Evolutionary conservation across 352 stramenopile species (phyloP).

Genomic region (Pythium chondricola): DNA sequence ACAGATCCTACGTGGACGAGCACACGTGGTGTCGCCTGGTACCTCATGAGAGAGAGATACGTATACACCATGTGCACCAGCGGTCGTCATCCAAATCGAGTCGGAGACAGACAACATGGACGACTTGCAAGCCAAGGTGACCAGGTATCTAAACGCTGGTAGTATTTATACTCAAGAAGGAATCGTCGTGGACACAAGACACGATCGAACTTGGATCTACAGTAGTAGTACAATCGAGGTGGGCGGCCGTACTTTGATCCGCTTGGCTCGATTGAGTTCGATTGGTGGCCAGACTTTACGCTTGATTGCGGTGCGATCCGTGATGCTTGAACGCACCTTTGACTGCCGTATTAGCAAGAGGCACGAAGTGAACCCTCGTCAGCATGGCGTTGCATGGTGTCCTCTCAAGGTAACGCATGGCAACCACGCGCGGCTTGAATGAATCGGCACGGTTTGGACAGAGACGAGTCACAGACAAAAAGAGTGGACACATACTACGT

Average conservation of each 20-base stretch:
- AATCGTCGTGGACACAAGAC: constrained; percentile 19
- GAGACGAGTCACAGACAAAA: too few relatives aligned
- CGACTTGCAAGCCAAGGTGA: constrained; percentile 13
- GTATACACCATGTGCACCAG: constrained; percentile 7
- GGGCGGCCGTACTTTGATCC: constrained; percentile 10
- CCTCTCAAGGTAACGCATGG: too few relatives aligned
- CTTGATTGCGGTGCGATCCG: constrained; percentile 22
- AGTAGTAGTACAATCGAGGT: constrained; percentile 19
- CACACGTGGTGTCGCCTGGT: constrained; percentile 7
- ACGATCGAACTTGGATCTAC: constrained; percentile 19
- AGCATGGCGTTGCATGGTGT: too few relatives aligned
- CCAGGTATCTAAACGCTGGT: constrained; percentile 20
- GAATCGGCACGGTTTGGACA: too few relatives aligned
- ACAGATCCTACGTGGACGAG: constrained; percentile 16
- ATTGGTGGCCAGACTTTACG: constrained; percentile 25
- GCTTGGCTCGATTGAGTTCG: constrained; percentile 24
- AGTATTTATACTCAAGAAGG: constrained; percentile 25
- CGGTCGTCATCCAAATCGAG: constrained; percentile 16
- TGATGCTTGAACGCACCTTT: constrained; percentile 3
- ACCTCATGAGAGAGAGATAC: constrained; percentile 3
- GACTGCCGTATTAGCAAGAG: too few relatives aligned
- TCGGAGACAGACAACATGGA: constrained; percentile 14
- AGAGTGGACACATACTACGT: too few relatives aligned
- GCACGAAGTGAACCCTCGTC: too few relatives aligned
- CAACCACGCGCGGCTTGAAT: too few relatives aligned